phyloP scores from a whole-genome alignment of 306 rosid genomes.

The Cucumis hystrix region DNA sequence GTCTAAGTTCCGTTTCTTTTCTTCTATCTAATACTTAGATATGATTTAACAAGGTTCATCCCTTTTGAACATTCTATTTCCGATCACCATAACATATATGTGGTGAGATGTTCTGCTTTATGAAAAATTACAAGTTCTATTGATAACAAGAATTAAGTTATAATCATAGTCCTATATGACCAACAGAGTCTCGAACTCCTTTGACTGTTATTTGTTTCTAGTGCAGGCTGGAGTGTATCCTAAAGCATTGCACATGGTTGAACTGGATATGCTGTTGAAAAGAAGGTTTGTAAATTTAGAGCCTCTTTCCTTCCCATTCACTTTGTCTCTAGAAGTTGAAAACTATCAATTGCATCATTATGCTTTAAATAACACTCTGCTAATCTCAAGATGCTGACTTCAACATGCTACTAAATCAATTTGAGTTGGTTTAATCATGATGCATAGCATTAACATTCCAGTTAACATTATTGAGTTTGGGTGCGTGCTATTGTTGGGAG shows the following conservation, averaged over 20 bases:
- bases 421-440: background rate
- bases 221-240: conserved; percentile 55
- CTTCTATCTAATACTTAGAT: background rate
- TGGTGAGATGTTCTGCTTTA: background rate
- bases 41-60: background rate
- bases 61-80: background rate
- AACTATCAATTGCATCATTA: background rate
- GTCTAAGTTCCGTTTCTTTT: background rate
- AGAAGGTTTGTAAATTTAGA: conserved; percentile 35
- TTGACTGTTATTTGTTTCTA: background rate
- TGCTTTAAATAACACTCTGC: background rate
- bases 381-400: background rate
- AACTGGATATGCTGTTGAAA: conserved; percentile 61
- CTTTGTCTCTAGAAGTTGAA: background rate
- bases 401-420: background rate
- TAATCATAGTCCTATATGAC: background rate
- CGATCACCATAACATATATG: background rate
- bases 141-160: background rate
- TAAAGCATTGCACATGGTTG: conserved; percentile 58
- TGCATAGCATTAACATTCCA: no score
- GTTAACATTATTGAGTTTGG: background rate
- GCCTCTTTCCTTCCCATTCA: background rate
- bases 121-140: background rate
- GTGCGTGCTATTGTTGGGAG: no score
- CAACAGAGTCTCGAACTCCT: background rate